phyloP scores from a whole-genome alignment of 2,329 filamentous ascomycete genomes.

The Paraphaeosphaeria sporulosa region DNA sequence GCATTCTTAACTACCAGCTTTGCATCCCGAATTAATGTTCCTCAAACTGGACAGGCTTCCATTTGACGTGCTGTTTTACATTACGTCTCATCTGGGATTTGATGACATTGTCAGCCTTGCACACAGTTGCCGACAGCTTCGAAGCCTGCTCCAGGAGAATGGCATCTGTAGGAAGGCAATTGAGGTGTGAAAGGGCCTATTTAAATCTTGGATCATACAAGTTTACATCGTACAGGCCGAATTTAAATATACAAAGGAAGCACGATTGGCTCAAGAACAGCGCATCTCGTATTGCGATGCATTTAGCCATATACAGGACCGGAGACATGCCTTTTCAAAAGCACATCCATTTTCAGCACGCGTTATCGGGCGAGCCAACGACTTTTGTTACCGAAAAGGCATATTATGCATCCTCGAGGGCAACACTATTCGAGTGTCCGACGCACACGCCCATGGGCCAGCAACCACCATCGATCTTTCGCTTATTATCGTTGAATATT shows the following conservation, averaged over 20 bases:
- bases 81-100: slow-evolving; percentile 63
- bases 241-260: slow-evolving; percentile 55
- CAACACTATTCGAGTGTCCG: slow-evolving; percentile 64
- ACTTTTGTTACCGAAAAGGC: slow-evolving; percentile 70
- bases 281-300: slow-evolving; percentile 59
- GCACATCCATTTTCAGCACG: slow-evolving; percentile 69
- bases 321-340: slow-evolving; percentile 65
- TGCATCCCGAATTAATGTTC: slow-evolving; percentile 31
- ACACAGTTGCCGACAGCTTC: slow-evolving; percentile 60
- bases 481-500: slow-evolving; percentile 21
- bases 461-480: slow-evolving; percentile 31
- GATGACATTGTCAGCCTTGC: slow-evolving; percentile 67
- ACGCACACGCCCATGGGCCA: slow-evolving; percentile 55
- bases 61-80: slow-evolving; percentile 69
- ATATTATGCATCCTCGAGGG: slow-evolving; percentile 69
- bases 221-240: slow-evolving; percentile 45
- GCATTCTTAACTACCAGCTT: neutral
- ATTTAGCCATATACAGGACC: slow-evolving; percentile 67
- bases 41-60: slow-evolving; percentile 59
- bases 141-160: slow-evolving; percentile 60
- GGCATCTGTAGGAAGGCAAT: slow-evolving; percentile 66
- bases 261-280: slow-evolving; percentile 46
- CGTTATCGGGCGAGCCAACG: slow-evolving; percentile 66
- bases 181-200: slow-evolving; percentile 55
- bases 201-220: slow-evolving; percentile 14